Base-by-base conservation (phyloP, 1,139 yeast species). In the Arxiozyma telluris region DNA sequence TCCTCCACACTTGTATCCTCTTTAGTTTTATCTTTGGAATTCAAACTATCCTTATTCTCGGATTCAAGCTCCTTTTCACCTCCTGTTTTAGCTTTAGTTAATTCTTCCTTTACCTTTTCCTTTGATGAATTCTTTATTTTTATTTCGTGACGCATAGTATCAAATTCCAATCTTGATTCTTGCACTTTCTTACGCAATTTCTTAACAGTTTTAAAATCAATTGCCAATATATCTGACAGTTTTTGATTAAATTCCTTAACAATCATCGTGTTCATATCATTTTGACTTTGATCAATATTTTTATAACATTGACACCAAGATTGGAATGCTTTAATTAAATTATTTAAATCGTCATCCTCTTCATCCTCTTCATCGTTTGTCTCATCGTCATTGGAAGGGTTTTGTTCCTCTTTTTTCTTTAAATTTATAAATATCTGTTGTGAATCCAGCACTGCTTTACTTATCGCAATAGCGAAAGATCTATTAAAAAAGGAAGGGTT, bases 171-270 rank as follows among this genome's bases (percentile, higher is more conserved):
- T 70, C 93, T 79, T 7, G 88, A 80, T 44, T 79, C 74, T 65
- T 85, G 87, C 30, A 87, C 95, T 56, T 76, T 78, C 65, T 78
- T 81, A 67, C 94, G 80, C 63, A 82, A 74, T 57, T 77, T 79
- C 57, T 76, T 74, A 38, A 84, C 84, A 63, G 79, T 79, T 57
- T 78, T 79, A 69, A 85, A 85, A 61, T 80, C 82, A 54, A 76
- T 74, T 58, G 80, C 74, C 59, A 86, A 73, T 41, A 79, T 70
- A 22, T 71, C 70, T 50, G 78, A 78, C 59, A 86, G 72, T 61
- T 79, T 77, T 50, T 67, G 65, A 64, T 84, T 83, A 66, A 86
- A 77, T 51, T 79, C 81, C 49, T 74, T 71, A 63, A 78, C 76
- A 57, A 86, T 78, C 57, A 76, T 71, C 55, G 78, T 74, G 67